Base-by-base conservation (phyloP, 176 grass and related monocot species). In the Olyra latifolia region DNA sequence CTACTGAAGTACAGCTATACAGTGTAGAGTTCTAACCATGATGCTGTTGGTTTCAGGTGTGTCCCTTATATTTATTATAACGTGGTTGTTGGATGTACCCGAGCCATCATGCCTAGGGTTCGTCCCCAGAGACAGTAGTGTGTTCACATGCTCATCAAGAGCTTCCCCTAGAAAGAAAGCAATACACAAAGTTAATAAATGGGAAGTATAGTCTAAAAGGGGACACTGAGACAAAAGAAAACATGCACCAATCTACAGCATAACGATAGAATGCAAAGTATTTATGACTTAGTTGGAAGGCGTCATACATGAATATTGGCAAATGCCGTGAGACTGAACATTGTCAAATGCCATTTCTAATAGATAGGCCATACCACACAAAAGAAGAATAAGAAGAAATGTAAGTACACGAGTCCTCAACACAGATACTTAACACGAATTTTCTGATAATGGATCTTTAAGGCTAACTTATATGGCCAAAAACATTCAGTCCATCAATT, bases 141-240 rank as follows among this genome's bases (percentile, higher is more conserved):
- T 86, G 59, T 77, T 85, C 58, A 89, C 88, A 82, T 89, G 88
- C 78, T 86, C 88, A 77, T 82, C 66, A 66, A 86, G 77, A 35
- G 59, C 50, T 65, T 89, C 88, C 23, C 78, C 88, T 89, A 68
- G 14, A 85, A 76, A 72, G 1, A 60, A 84, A 74, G 80, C 30
- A 67, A 57, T 17, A 72, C 25, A 58, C 3, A 55, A 55, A 53
- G 54, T 70, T 77, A 67, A 47, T 50, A 68, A 19, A 76, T 50
- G 35, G 30, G 23, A 79, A 59, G 54, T 40, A 52, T 20, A 6
- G 78, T 44, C 41, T 24, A 35, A 28, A 68, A 80, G 10, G 16
- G 40, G 24, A 81, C 29, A 57, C 19, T 17, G 22, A 42, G 24
- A 38, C 22, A 47, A 61, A 11, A 32, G 6, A 74, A 24, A 55